Percentiles rank a stretch among this genome's conserved stretches.
phyloP scores from a whole-genome alignment of 2,329 filamentous ascomycete genomes.

The Cladosporium cucumerinum region DNA sequence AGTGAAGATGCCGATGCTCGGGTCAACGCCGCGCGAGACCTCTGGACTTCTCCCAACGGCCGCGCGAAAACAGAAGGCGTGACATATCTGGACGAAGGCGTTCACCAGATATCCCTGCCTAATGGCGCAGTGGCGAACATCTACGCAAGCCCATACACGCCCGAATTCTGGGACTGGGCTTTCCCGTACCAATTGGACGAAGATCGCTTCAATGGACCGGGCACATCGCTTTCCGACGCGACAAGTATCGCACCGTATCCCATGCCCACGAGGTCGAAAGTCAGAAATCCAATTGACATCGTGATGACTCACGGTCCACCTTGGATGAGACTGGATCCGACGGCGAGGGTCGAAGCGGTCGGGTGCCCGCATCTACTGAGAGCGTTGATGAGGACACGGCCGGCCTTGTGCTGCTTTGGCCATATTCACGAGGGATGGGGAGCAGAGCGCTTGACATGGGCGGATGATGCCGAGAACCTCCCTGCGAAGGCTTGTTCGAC shows the following conservation, averaged over 20 bases:
- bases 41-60: slow-evolving; percentile 23
- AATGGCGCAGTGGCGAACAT: slow-evolving; percentile 51
- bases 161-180: slow-evolving; percentile 55
- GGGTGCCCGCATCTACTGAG: slow-evolving; percentile 55
- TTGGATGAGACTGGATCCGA: slow-evolving; percentile 48
- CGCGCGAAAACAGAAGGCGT: slow-evolving; percentile 47
- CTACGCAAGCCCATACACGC: slow-evolving; percentile 53
- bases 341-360: slow-evolving; percentile 37
- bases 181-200: slow-evolving; percentile 52
- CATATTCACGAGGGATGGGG: slow-evolving; percentile 60
- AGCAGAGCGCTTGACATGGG: slow-evolving; percentile 41
- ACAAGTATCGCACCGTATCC: slow-evolving; percentile 36
- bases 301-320: slow-evolving; percentile 63
- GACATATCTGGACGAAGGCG: slow-evolving; percentile 55
- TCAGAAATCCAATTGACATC: slow-evolving; percentile 46
- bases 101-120: slow-evolving; percentile 43
- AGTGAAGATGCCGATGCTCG: slow-evolving; percentile 14
- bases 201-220: slow-evolving; percentile 51
- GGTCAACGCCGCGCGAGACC: slow-evolving; percentile 19
- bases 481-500: slow-evolving; percentile 6
- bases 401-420: slow-evolving; percentile 59
- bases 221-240: slow-evolving; percentile 31
- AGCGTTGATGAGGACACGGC: slow-evolving; percentile 50
- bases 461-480: slow-evolving; percentile 26
- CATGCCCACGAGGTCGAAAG: slow-evolving; percentile 37